Evolutionary conservation across 768 basidiomycete species (phyloP), one percentile per base, ranked within the genome.

Genomic region (Tephrocybe sp.): DNA sequence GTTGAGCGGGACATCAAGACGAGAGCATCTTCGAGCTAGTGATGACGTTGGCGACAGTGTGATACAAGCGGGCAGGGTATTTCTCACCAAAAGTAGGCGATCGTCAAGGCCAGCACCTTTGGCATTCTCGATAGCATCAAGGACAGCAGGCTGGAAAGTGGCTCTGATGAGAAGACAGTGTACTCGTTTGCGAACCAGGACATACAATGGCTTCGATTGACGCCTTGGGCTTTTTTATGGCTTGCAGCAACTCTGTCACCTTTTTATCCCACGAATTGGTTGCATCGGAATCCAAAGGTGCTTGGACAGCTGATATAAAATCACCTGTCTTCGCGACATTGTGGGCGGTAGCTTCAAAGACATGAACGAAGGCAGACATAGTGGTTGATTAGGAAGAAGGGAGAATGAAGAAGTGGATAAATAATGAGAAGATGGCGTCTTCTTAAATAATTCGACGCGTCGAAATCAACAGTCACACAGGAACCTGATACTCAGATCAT

Each of bases 1-100:
- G 45, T 17, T 51, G 78, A 68, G 15, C 75, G 74, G 2, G 88
- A 73, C 84, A 90, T 85, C 26, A 81, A 56, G 17, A 74, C 68
- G 43, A 90, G 63, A 7, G 81, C 52, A 39, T 80, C 78, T 67
- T 90, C 88, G 26, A 90, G 79, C 85, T 87, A 50, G 4, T n/a
- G 20, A n/a, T 26, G 2, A 37, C 54, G 21, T 60, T 60, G 33
- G 53, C 41, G n/a, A 45, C 23, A 3, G 9, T 33, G 23, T 34
- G 32, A 21, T 20, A 14, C 32, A 17, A 15, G 20, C 18, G 24
- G 2, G 25, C 48, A 17, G 30, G 17, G 43, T 28, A 46, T 23
- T 70, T n/a, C 78, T 64, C 62, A 77, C 86, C 64, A 88, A 64
- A 55, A 87, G 65, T 24, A 78, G 64, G 53, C 87, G 78, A 61